These are phyloP conservation scores for Teunomyces lycoperdinae DNA, from an alignment of 805 yeast genomes.

Conservation along the genomic window DNA sequence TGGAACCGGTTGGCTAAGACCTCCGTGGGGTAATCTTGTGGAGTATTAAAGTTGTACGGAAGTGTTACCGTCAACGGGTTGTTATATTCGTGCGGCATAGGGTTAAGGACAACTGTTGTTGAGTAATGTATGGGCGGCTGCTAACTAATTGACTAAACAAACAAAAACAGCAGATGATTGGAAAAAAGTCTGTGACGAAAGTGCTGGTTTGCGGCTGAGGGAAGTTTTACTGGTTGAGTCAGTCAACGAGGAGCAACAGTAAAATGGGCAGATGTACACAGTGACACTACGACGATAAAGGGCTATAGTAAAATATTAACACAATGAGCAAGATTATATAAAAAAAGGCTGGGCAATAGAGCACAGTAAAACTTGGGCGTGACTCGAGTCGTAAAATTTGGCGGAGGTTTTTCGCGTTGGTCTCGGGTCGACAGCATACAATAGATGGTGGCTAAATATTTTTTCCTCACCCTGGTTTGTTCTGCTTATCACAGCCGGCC, in stretches of 20 bases:
- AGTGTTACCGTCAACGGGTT: slow-evolving; percentile 41
- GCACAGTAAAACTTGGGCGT: background rate
- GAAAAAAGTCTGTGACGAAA: background rate
- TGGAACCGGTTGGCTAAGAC: slow-evolving; percentile 77
- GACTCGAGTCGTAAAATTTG: background rate
- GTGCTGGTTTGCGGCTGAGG: slow-evolving; percentile 1
- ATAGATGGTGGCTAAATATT: background rate
- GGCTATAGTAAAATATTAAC: background rate
- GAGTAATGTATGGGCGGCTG: background rate
- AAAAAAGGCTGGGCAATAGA: background rate
- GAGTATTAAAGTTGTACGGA: slow-evolving; percentile 33
- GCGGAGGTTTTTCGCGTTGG: background rate
- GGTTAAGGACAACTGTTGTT: background rate
- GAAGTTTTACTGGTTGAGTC: background rate
- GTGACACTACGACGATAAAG: background rate
- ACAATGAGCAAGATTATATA: background rate
- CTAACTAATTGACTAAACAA: background rate
- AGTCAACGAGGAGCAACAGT: background rate
- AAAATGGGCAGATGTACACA: background rate
- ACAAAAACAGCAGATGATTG: background rate
- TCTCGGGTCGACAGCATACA: background rate
- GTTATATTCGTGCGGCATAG: slow-evolving; percentile 10
- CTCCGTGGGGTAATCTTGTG: slow-evolving; percentile 71
- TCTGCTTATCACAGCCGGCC: background rate
- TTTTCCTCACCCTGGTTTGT: background rate